Percentiles rank a stretch among this genome's conserved stretches.
Conservation (phyloP, 2,329 filamentous ascomycete genomes). For the Sporothrix humicola region DNA sequence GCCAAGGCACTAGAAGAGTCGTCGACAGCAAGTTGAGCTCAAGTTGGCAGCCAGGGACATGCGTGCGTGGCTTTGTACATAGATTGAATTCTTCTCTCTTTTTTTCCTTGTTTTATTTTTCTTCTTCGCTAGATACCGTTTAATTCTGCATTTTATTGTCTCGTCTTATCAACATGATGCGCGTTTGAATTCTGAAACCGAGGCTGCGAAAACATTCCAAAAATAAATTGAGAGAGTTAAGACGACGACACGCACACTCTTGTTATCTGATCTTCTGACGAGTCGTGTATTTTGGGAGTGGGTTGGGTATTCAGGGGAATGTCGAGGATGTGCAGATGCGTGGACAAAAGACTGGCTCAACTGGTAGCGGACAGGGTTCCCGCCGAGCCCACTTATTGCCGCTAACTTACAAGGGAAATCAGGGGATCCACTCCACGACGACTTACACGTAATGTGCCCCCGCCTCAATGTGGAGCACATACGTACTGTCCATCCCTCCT, state of each 20-base stretch:
- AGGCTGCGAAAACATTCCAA: neutral
- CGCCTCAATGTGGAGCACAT: neutral
- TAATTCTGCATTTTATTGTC: neutral
- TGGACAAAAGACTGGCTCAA: neutral
- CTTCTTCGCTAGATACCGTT: slow-evolving; percentile 4
- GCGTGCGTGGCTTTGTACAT: neutral
- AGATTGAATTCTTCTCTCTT: neutral
- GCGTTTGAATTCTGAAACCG: neutral
- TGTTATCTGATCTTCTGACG: slow-evolving; percentile 2
- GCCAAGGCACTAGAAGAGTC: slow-evolving; percentile 24
- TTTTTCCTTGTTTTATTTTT: neutral
- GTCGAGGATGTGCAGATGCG: neutral
- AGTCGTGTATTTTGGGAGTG: neutral
- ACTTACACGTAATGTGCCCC: slow-evolving; percentile 24
- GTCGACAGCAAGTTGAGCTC: neutral
- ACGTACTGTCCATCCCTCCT: neutral
- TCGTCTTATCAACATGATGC: neutral
- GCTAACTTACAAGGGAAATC: neutral
- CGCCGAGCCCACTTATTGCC: neutral
- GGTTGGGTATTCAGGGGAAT: slow-evolving; percentile 10
- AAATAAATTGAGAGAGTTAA: neutral
- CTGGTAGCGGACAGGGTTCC: neutral
- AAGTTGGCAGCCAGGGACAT: neutral
- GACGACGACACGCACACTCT: neutral
- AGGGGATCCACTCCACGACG: slow-evolving; percentile 1